These are phyloP conservation scores for Rutstroemia sydowiana DNA, from an alignment of 2,329 filamentous ascomycete species.

Conservation along the genomic window DNA sequence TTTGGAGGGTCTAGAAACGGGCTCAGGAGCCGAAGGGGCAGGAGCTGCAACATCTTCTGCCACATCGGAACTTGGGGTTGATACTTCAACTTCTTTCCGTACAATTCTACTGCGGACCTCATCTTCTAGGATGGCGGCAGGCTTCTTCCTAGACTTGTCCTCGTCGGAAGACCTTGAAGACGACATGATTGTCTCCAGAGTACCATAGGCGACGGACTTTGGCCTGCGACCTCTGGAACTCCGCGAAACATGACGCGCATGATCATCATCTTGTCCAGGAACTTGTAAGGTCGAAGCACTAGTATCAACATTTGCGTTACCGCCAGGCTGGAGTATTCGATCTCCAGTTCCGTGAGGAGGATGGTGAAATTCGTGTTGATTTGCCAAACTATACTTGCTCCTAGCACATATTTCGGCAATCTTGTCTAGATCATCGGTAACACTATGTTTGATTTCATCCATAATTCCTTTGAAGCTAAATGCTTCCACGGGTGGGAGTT, in stretches of 20 bases:
- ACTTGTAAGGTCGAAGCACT: constrained; percentile 50
- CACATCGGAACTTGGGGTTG: constrained; percentile 6
- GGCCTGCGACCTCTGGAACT: constrained; percentile 22
- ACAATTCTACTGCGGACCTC: constrained; percentile 44
- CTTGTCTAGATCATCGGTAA: constrained; percentile 52
- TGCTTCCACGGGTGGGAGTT: constrained; percentile 53
- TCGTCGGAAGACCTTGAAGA: constrained; percentile 58
- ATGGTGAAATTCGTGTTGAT: constrained; percentile 60
- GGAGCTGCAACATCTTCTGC: constrained; percentile 10
- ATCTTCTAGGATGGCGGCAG: constrained; percentile 48
- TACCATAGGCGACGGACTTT: constrained; percentile 45
- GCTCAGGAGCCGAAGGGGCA: constrained; percentile 12
- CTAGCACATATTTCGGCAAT: constrained; percentile 62
- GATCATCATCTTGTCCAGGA: constrained; percentile 50
- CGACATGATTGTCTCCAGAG: constrained; percentile 60
- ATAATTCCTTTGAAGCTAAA: constrained; percentile 61
- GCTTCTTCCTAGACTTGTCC: constrained; percentile 48
- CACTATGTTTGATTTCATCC: constrained; percentile 43
- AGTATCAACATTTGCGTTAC: constrained; percentile 21
- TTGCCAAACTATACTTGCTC: constrained; percentile 57
- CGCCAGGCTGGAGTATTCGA: constrained; percentile 34
- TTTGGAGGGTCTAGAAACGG: constrained; percentile 17
- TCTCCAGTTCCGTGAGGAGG: constrained; percentile 53
- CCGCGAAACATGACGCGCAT: constrained; percentile 22
- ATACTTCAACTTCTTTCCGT: constrained; percentile 27